Evolutionary conservation across 441 rosid genomes (phyloP), one percentile per base, ranked within the genome.

Genomic region (Bocquillonia castaneifolia): DNA sequence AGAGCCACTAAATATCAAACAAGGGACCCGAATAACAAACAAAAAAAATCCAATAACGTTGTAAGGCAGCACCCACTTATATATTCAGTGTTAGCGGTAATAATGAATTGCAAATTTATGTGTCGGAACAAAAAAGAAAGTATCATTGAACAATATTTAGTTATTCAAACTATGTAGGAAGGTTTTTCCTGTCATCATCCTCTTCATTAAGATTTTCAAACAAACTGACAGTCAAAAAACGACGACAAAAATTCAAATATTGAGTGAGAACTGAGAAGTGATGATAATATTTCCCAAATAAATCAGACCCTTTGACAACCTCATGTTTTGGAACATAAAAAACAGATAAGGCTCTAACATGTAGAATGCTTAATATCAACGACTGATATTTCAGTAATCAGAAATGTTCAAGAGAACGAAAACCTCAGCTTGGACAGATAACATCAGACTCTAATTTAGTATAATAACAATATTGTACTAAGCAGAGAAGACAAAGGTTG

Each of bases 401-500:
- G 40, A 63, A n/a, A 48, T 23, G 13, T 10, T 32, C 18, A 44
- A 18, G 32, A 60, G 12, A 37, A 36, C 31, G 23, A 15, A 59
- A 14, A 39, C 5, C 3, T 13, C 20, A 14, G 25, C n/a, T 58
- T 13, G 10, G 15, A 53, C 2, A 51, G 23, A 64, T n/a, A 60
- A 57, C 62, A 44, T 68, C 13, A 32, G 64, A 60, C 31, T 64
- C 18, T 51, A 67, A 63, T 31, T 50, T 9, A 12, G 23, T n/a
- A 17, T 0, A 48, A 17, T 5, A 47, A 32, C 7, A 68, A 20
- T 23, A 57, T 67, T 20, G 23, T 47, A 47, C 5, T 22, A 29
- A 22, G 32, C 14, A 26, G 60, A 22, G 45, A 50, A 26, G 42
- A 37, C 15, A 10, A 14, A 58, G 53, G 12, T 74, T 54, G 42